Conservation (phyloP, 1,284 basidiomycete genomes). For the Ceratobasidium sp. region DNA sequence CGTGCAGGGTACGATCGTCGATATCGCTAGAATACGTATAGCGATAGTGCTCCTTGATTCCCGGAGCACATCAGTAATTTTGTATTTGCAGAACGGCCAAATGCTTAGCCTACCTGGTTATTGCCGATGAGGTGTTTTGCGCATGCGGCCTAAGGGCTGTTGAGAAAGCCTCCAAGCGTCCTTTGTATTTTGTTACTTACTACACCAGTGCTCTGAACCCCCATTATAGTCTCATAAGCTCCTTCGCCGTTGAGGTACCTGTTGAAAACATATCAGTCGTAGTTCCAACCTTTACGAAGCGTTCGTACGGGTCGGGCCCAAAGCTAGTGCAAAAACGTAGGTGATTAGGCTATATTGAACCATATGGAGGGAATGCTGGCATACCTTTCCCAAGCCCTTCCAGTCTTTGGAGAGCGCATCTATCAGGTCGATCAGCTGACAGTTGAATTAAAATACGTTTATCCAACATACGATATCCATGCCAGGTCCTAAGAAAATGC, state of each 20-base stretch:
- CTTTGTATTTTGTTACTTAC: background rate
- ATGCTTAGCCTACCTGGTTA: constrained; percentile 27
- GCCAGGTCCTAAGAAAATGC: constrained; percentile 27
- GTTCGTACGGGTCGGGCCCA: constrained; percentile 24
- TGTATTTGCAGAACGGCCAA: background rate
- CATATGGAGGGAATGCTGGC: background rate
- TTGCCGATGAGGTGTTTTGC: constrained; percentile 41
- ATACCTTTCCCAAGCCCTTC: constrained; percentile 35
- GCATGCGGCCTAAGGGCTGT: constrained; percentile 29
- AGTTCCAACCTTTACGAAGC: background rate
- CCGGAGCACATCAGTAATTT: background rate
- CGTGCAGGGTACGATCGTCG: constrained; percentile 40
- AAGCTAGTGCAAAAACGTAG: constrained; percentile 8
- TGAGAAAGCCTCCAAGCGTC: background rate
- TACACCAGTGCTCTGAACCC: constrained; percentile 31
- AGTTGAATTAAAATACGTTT: too few relatives aligned
- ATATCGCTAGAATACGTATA: constrained; percentile 39
- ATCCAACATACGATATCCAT: constrained; percentile 27
- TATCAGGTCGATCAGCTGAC: background rate
- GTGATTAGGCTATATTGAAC: background rate
- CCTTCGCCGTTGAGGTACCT: constrained; percentile 35
- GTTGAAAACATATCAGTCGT: background rate
- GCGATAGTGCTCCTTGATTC: constrained; percentile 33
- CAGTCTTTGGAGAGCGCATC: constrained; percentile 35
- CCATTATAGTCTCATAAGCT: constrained; percentile 34